Evolutionary conservation across 192 early-diverging fungal species (phyloP).

Genomic region (Irineochytrium annulatum): DNA sequence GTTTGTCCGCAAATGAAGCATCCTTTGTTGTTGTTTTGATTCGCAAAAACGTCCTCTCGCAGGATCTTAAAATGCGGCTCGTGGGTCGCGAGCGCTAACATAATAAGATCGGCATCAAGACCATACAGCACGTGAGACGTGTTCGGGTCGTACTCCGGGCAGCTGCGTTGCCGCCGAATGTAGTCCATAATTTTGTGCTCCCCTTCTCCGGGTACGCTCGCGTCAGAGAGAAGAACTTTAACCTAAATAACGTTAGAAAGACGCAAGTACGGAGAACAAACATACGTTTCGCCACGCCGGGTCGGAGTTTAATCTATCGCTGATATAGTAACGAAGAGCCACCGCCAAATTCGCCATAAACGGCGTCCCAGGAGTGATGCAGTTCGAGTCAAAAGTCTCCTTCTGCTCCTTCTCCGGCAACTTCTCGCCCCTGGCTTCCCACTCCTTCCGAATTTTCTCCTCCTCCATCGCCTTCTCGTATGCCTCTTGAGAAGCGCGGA

Average conservation of each 20-base stretch:
- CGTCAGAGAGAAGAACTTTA: slow-evolving; percentile 90
- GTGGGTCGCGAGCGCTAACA: slow-evolving; percentile 92
- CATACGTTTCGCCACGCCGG: slow-evolving; percentile 77
- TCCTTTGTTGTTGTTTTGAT: slow-evolving; percentile 35
- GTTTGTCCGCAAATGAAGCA: slow-evolving; percentile 54
- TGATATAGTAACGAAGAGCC: slow-evolving; percentile 85
- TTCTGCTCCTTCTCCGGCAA: slow-evolving; percentile 45
- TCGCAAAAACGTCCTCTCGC: slow-evolving; percentile 90
- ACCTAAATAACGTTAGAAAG: slow-evolving; percentile 35
- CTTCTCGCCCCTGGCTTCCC: slow-evolving; percentile 28
- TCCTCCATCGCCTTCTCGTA: slow-evolving; percentile 56
- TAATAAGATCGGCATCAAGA: slow-evolving; percentile 96
- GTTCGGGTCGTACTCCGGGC: slow-evolving; percentile 81
- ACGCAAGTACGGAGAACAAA: slow-evolving; percentile 1
- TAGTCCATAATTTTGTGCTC: slow-evolving; percentile 99
- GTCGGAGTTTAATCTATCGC: slow-evolving; percentile 83
- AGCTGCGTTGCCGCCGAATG: slow-evolving; percentile 78
- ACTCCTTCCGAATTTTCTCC: slow-evolving; percentile 43
- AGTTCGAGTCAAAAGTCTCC: slow-evolving; percentile 90
- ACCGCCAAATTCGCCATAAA: slow-evolving; percentile 91
- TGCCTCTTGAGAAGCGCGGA: slow-evolving; percentile 89
- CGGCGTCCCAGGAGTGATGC: slow-evolving; percentile 96
- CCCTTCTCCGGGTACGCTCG: slow-evolving; percentile 94
- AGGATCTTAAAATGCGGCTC: slow-evolving; percentile 96
- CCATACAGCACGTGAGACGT: slow-evolving; percentile 94